Conservation (phyloP, 2,329 filamentous ascomycete species). For the Pezicula rhizophila region DNA sequence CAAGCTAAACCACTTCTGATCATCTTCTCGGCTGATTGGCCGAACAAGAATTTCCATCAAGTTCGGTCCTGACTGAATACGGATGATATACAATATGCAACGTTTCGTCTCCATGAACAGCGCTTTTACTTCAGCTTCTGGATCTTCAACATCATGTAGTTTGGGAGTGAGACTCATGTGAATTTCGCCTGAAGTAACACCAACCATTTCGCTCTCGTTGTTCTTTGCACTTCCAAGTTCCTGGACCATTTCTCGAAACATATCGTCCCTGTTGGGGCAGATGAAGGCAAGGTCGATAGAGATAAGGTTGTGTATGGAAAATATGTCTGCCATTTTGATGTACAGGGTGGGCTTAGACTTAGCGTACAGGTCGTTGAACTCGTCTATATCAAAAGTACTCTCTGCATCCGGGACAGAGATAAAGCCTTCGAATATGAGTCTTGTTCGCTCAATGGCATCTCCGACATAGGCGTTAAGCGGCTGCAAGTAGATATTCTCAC, state of each 20-base stretch:
- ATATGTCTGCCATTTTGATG: slow-evolving; percentile 97
- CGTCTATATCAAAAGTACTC: slow-evolving; percentile 92
- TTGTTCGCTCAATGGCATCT: slow-evolving; percentile 76
- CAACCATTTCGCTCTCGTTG: slow-evolving; percentile 89
- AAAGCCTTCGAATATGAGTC: slow-evolving; percentile 67
- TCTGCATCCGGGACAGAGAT: slow-evolving; percentile 84
- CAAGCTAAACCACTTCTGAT: slow-evolving; percentile 77
- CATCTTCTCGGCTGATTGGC: slow-evolving; percentile 79
- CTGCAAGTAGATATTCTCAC: slow-evolving; percentile 92
- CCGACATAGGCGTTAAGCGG: slow-evolving; percentile 87
- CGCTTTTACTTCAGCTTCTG: slow-evolving; percentile 84
- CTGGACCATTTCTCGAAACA: slow-evolving; percentile 83
- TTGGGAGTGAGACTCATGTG: slow-evolving; percentile 86
- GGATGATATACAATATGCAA: slow-evolving; percentile 94
- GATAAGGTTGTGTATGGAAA: slow-evolving; percentile 87
- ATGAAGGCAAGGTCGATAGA: slow-evolving; percentile 71
- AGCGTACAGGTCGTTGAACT: slow-evolving; percentile 96
- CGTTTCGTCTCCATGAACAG: slow-evolving; percentile 98
- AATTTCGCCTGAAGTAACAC: slow-evolving; percentile 76
- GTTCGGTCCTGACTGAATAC: slow-evolving; percentile 84
- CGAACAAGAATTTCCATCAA: slow-evolving; percentile 95
- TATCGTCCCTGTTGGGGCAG: slow-evolving; percentile 76
- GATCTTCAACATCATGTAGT: slow-evolving; percentile 84
- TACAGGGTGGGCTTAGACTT: slow-evolving; percentile 97
- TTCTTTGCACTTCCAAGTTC: slow-evolving; percentile 94